Conservation (phyloP, 176 grass and related monocot species). For the Aegilops longissima region DNA sequence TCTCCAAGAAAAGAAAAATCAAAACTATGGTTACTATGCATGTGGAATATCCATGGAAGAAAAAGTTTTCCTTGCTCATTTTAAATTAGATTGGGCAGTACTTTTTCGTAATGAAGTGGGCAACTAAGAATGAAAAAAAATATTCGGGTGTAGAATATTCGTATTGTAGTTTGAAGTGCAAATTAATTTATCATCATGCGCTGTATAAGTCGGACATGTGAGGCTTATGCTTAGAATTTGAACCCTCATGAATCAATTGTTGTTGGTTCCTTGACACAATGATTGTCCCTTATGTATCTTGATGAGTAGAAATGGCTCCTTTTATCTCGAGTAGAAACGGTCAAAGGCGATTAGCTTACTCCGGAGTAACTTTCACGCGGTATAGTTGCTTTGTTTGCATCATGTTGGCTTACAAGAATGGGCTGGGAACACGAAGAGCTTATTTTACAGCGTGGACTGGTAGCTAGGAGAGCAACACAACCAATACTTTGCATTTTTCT, state of each 20-base stretch:
- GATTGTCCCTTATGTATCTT: background rate
- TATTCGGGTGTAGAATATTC: too few relatives aligned
- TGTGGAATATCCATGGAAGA: too few relatives aligned
- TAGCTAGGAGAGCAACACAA: background rate
- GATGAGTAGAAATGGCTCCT: background rate
- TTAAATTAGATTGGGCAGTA: too few relatives aligned
- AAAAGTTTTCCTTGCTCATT: too few relatives aligned
- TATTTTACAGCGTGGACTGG: background rate
- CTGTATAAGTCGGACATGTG: background rate
- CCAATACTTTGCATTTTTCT: background rate
- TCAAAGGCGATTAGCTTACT: background rate
- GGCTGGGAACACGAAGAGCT: background rate
- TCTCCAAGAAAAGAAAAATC: too few relatives aligned
- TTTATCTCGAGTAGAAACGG: background rate
- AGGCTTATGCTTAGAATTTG: background rate
- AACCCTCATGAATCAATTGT: background rate
- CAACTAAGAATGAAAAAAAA: too few relatives aligned
- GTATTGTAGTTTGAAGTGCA: too few relatives aligned
- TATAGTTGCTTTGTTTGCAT: background rate
- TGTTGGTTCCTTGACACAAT: background rate
- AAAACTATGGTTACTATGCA: too few relatives aligned
- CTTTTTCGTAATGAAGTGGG: too few relatives aligned
- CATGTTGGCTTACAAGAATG: constrained; percentile 13
- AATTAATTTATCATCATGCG: too few relatives aligned
- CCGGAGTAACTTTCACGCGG: too few relatives aligned